Evolutionary conservation across 140 eudicot genomes (phyloP).

Genomic region (Ambrosia hybrid): DNA sequence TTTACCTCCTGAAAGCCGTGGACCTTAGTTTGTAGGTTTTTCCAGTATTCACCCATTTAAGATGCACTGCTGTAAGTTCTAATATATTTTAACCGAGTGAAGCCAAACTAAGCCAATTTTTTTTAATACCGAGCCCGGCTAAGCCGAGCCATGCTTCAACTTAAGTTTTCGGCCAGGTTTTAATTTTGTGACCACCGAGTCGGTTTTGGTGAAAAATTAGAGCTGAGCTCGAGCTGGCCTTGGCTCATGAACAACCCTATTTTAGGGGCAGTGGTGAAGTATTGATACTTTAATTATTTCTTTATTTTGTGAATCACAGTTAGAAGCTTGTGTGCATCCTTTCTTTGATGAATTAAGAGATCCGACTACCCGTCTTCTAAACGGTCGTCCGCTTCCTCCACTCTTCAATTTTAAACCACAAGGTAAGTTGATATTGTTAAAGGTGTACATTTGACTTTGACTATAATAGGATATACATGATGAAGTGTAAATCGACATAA

Average conservation of each 20-base stretch:
- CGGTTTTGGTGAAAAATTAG: too few species aligned
- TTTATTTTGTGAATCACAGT: conserved; percentile 35
- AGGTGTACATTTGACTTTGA: conserved; percentile 10
- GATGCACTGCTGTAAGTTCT: conserved; percentile 68
- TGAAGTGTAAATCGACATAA: not conserved
- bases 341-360: conserved; percentile 91
- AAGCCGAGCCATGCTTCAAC: too few species aligned
- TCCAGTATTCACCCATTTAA: conserved; percentile 90
- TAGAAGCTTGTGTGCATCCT: conserved; percentile 94
- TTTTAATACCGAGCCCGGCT: too few species aligned
- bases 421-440: conserved; percentile 43
- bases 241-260: too few species aligned
- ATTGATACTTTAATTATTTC: not conserved
- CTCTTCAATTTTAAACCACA: conserved; percentile 78
- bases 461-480: not conserved
- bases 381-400: conserved; percentile 98
- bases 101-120: too few species aligned
- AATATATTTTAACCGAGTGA: too few species aligned
- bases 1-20: conserved; percentile 96
- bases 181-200: too few species aligned
- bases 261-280: not conserved
- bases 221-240: too few species aligned
- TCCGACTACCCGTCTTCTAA: conserved; percentile 82
- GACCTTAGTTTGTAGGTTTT: conserved; percentile 93
- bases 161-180: too few species aligned